These are phyloP conservation scores for Begonia fuchsioides DNA, from an alignment of 306 rosid species.

Conservation along the genomic window DNA sequence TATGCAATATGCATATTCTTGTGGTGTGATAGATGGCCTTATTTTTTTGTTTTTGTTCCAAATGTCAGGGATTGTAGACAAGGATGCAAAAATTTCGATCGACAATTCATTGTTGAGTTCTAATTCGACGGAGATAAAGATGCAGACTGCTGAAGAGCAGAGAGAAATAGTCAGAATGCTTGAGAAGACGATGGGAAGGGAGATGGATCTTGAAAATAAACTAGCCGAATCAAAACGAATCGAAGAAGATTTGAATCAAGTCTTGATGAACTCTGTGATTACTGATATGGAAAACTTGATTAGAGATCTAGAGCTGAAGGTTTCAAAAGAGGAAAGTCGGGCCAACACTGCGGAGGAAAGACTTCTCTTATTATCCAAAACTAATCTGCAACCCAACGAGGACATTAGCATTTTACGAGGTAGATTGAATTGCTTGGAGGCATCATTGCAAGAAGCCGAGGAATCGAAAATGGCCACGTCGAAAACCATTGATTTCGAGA, in stretches of 20 bases:
- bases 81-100: constrained; percentile 17
- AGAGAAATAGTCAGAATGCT: constrained; percentile 58
- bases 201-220: constrained; percentile 68
- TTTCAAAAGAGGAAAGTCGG: constrained; percentile 52
- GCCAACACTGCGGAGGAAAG: constrained; percentile 68
- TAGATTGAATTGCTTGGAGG: constrained; percentile 51
- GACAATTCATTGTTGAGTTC: constrained; percentile 23
- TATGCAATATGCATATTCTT: background rate
- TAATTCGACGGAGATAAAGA: constrained; percentile 22
- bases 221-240: constrained; percentile 29
- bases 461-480: constrained; percentile 54
- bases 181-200: constrained; percentile 67
- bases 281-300: constrained; percentile 71
- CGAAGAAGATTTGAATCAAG: constrained; percentile 33
- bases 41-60: background rate
- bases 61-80: constrained; percentile 34
- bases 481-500: constrained; percentile 40
- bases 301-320: constrained; percentile 55
- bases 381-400: constrained; percentile 49
- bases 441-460: constrained; percentile 52
- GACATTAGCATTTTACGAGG: constrained; percentile 49
- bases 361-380: constrained; percentile 54
- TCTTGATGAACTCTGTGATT: constrained; percentile 45
- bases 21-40: constrained; percentile 2
- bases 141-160: constrained; percentile 58